These are phyloP conservation scores for Diutina pseudorugosa DNA, from an alignment of 1,139 yeast species.

Conservation along the genomic window DNA sequence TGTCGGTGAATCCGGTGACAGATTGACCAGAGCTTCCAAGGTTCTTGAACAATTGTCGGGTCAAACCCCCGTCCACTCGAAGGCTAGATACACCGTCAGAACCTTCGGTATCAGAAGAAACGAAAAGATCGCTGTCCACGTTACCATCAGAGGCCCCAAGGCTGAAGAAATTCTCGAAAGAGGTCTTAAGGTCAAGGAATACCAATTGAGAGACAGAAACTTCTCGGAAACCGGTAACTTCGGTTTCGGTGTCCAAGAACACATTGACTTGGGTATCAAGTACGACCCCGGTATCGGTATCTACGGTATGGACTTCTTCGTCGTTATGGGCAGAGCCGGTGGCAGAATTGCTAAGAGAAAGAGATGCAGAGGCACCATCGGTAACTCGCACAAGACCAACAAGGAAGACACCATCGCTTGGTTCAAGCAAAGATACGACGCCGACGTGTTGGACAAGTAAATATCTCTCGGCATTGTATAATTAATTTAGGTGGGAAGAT, in stretches of 20 bases:
- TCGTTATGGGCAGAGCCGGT: constrained; percentile 99
- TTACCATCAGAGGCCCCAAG: constrained; percentile 99
- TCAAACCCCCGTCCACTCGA: constrained; percentile 99
- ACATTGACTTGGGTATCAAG: constrained; percentile 99
- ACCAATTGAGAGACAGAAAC: constrained; percentile 88
- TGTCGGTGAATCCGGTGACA: constrained; percentile 99
- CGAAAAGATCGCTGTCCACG: constrained; percentile 99
- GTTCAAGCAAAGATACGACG: constrained; percentile 99
- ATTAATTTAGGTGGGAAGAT: background rate
- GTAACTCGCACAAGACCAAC: constrained; percentile 85
- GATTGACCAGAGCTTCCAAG: constrained; percentile 99
- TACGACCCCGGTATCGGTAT: constrained; percentile 99
- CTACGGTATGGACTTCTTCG: constrained; percentile 99
- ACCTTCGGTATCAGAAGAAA: constrained; percentile 99
- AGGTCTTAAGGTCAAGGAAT: constrained; percentile 99
- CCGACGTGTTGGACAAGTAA: constrained; percentile 86
- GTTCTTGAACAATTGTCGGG: constrained; percentile 99
- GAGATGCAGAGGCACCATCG: constrained; percentile 84
- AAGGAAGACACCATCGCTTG: constrained; percentile 94
- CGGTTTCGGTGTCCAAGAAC: constrained; percentile 99
- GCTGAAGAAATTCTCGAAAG: constrained; percentile 99
- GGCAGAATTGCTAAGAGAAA: constrained; percentile 98
- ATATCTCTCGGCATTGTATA: background rate
- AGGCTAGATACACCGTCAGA: constrained; percentile 99
- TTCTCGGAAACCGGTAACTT: constrained; percentile 99